Conservation (phyloP, 495 filamentous ascomycete species). For the Aspergillus ostianus region DNA sequence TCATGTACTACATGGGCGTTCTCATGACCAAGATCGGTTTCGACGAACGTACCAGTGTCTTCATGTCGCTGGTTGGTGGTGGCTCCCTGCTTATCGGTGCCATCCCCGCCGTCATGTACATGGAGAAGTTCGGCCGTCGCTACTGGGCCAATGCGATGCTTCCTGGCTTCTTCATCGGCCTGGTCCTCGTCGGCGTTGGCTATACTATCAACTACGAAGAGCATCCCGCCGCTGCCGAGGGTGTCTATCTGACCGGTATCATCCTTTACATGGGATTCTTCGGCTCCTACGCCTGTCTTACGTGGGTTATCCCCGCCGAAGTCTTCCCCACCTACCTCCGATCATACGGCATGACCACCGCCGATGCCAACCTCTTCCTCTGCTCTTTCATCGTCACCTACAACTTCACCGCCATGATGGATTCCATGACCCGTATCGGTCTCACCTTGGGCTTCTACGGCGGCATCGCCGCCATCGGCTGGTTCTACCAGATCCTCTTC, state of each 20-base stretch:
- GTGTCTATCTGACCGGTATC: slow-evolving; percentile 55
- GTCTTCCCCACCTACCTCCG: slow-evolving; percentile 62
- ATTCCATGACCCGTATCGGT: slow-evolving; percentile 55
- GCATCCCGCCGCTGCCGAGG: slow-evolving; percentile 42
- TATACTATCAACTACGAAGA: slow-evolving; percentile 45
- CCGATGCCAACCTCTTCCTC: slow-evolving; percentile 55
- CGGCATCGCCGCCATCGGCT: slow-evolving; percentile 56
- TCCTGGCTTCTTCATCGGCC: slow-evolving; percentile 59
- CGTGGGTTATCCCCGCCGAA: slow-evolving; percentile 60
- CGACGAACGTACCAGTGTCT: slow-evolving; percentile 47
- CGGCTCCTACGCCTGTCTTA: slow-evolving; percentile 60
- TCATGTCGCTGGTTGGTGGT: slow-evolving; percentile 64
- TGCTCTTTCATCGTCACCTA: slow-evolving; percentile 63
- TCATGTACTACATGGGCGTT: slow-evolving; percentile 63
- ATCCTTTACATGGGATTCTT: slow-evolving; percentile 63
- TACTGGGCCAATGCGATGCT: slow-evolving; percentile 63
- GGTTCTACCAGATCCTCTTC: slow-evolving; percentile 59
- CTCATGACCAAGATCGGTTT: slow-evolving; percentile 59
- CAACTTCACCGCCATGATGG: slow-evolving; percentile 59
- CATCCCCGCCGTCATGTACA: slow-evolving; percentile 58
- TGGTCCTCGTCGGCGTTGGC: slow-evolving; percentile 54
- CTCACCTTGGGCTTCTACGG: slow-evolving; percentile 60
- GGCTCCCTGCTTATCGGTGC: slow-evolving; percentile 56
- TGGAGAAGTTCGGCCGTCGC: slow-evolving; percentile 59
- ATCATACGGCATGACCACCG: slow-evolving; percentile 58